Percentiles rank a stretch among this genome's conserved stretches.
Conservation (phyloP, 495 filamentous ascomycete species). For the Penicillium crystallinum region DNA sequence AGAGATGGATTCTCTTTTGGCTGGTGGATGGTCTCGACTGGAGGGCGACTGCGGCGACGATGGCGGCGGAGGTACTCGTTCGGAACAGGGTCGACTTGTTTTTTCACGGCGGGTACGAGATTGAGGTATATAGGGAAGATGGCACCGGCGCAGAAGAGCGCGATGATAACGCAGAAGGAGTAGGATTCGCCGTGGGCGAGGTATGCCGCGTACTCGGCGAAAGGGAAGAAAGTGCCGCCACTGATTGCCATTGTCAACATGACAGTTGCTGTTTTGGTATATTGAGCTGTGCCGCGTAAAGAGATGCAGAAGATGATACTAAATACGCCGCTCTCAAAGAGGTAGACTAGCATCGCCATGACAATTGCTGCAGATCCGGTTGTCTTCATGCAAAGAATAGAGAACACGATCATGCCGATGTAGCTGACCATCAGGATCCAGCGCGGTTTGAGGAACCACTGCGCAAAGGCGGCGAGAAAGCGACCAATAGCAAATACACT, state of each 20-base stretch:
- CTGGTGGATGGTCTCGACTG: conserved; percentile 16
- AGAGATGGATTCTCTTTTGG: conserved; percentile 33
- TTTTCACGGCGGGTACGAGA: conserved; percentile 49
- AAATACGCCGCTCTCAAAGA: conserved; percentile 60
- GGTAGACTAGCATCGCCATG: conserved; percentile 51
- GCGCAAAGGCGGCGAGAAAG: conserved; percentile 53
- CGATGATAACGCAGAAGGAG: conserved; percentile 53
- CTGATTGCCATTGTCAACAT: conserved; percentile 51
- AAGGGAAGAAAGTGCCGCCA: conserved; percentile 54
- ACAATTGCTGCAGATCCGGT: conserved; percentile 41
- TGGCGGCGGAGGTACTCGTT: conserved; percentile 40
- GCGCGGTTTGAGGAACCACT: conserved; percentile 56
- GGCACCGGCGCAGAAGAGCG: conserved; percentile 50
- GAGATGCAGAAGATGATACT: conserved; percentile 57
- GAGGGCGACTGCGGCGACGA: conserved; percentile 22
- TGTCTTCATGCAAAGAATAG: conserved; percentile 51
- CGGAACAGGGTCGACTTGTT: conserved; percentile 55
- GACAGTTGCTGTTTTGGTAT: conserved; percentile 55
- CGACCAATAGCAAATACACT: conserved; percentile 58
- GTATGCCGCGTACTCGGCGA: conserved; percentile 46
- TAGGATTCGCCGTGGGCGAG: conserved; percentile 38
- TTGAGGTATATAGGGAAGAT: conserved; percentile 60
- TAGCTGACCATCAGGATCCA: conserved; percentile 56
- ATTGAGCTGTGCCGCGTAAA: conserved; percentile 54
- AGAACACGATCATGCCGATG: conserved; percentile 50